A percentile compares a stretch with the other conserved stretches of the same genome.
Conservation (phyloP, 2,329 filamentous ascomycete species). For the Apiospora saccharicola region DNA sequence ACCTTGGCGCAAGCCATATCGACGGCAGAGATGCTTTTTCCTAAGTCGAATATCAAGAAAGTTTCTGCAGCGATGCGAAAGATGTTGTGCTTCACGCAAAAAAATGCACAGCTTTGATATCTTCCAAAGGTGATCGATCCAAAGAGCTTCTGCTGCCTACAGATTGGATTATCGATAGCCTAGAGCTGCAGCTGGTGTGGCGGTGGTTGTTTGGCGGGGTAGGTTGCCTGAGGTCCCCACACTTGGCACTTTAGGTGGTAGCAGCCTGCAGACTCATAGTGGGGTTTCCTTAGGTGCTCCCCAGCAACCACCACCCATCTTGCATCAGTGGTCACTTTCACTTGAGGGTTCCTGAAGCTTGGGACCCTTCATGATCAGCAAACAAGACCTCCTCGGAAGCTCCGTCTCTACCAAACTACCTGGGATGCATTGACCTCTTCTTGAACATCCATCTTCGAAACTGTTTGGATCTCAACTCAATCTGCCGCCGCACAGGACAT, state of each 20-base stretch:
- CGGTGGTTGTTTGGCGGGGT: slow-evolving; percentile 1
- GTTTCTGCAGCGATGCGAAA: neutral
- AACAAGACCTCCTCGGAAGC: neutral
- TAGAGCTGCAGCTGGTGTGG: slow-evolving; percentile 3
- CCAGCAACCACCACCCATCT: neutral
- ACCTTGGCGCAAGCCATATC: slow-evolving; percentile 46
- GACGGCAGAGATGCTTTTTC: neutral
- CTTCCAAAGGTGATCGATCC: neutral
- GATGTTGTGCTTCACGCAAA: neutral
- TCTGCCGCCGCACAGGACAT: neutral
- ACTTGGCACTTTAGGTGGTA: neutral
- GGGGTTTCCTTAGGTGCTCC: neutral
- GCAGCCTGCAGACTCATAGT: neutral
- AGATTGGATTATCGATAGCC: neutral
- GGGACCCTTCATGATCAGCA: neutral
- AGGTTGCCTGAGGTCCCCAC: neutral
- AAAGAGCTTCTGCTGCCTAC: neutral
- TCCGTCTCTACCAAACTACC: neutral
- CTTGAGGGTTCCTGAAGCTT: neutral
- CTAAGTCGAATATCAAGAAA: neutral
- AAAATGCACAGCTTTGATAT: neutral
- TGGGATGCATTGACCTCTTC: neutral
- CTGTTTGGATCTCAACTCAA: neutral
- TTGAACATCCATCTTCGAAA: neutral
- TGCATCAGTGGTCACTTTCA: neutral